phyloP scores from a whole-genome alignment of 306 rosid genomes.

The Vigna trinervia region DNA sequence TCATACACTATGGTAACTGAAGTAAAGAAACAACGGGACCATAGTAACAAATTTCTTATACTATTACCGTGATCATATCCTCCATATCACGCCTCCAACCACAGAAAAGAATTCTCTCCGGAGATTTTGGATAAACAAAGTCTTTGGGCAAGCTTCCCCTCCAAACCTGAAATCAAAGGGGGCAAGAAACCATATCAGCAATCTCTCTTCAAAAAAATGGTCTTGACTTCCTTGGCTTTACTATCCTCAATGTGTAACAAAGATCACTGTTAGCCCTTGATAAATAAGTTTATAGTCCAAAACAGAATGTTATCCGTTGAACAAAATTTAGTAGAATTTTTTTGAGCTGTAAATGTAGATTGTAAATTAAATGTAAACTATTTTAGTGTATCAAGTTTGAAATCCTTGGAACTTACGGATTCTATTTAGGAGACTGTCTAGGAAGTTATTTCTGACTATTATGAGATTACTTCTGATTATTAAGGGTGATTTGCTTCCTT shows the following conservation, averaged over 20 bases:
- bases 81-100: constrained; percentile 99
- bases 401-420: neutral
- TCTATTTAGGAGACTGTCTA: neutral
- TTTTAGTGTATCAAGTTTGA: neutral
- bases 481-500: neutral
- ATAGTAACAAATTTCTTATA: constrained; percentile 45
- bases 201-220: constrained; percentile 50
- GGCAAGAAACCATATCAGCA: constrained; percentile 47
- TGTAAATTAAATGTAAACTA: neutral
- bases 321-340: neutral
- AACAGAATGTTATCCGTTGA: constrained; percentile 46
- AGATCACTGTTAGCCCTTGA: constrained; percentile 61
- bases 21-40: constrained; percentile 45
- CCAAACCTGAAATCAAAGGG: constrained; percentile 79
- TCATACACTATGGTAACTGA: constrained; percentile 40
- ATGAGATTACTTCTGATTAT: neutral
- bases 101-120: constrained; percentile 84
- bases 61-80: constrained; percentile 91
- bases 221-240: constrained; percentile 53
- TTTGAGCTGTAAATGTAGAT: neutral
- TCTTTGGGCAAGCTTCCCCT: constrained; percentile 88
- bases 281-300: constrained; percentile 54
- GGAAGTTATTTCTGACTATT: neutral
- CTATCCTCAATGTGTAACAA: constrained; percentile 55
- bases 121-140: constrained; percentile 72